Evolutionary conservation across 2,329 filamentous ascomycete genomes (phyloP), one percentile per base, ranked within the genome.

Genomic region (Botrytis sinoallii): DNA sequence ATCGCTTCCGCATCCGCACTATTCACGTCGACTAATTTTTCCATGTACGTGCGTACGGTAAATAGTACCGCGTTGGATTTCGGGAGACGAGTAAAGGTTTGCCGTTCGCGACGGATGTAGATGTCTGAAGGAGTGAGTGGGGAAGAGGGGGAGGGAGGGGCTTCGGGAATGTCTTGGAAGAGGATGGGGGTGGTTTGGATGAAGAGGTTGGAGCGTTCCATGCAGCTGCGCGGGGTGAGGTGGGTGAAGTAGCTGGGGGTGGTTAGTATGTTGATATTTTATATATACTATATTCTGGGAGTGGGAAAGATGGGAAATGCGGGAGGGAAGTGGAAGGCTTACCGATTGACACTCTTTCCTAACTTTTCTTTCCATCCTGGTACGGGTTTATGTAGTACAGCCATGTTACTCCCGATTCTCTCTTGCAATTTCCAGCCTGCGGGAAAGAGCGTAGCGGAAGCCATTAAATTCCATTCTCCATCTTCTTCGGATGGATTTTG

Each of bases 381-480:
- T 4, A 88, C 84, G 1, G 84, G 83, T 5, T 79, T 80, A 73
- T 87, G 85, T 70, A 88, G 81, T 60, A 82, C 81, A 29, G 84
- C 83, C 74, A 88, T 83, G 2, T 84, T 84, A 77, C 82, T 85
- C 38, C 86, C 86, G 63, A 88, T 85, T 40, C 85, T 82, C 63
- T 84, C 81, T 57, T 83, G 79, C 20, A 88, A 82, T 35, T 83
- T 83, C 85, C 86, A 88, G 12, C 86, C 86, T 0, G 86, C 84
- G 1, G 86, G 86, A 75, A 87, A 88, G 8, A 87, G 80, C 22
- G 85, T 88, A 8, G 86, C 86, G 64, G 85, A 86, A 38, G 86
- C 86, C 71, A 83, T 82, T 42, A 88, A 77, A 71, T 84, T 84
- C 75, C 86, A 85, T 73, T 85, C 82, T 14, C 82, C 83, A 10